Conservation (phyloP, 331 rosid species). For the Malus hybrid region DNA sequence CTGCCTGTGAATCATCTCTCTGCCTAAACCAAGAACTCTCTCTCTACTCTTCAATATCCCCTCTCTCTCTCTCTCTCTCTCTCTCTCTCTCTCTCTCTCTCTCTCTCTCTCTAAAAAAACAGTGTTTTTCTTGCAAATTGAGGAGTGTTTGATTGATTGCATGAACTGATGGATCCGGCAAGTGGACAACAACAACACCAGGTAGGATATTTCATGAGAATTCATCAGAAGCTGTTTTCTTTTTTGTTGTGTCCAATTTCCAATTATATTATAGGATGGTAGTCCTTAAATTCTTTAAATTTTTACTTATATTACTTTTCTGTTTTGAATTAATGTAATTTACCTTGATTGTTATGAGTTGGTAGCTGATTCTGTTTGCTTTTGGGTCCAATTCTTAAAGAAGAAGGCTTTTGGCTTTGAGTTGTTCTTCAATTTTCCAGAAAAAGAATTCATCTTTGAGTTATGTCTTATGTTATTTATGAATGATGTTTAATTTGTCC, state of each 20-base stretch:
- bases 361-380: not conserved
- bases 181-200: conserved; percentile 63
- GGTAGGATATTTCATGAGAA: conserved; percentile 31
- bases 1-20: conserved; percentile 5
- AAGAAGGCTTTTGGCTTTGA: not conserved
- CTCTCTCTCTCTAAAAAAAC: not conserved
- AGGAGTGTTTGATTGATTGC: not conserved
- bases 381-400: conserved; percentile 1
- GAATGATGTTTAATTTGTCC: not conserved
- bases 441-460: not conserved
- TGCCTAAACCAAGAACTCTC: not conserved
- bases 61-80: not conserved
- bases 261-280: too few relatives aligned
- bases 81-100: not conserved
- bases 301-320: not conserved
- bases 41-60: conserved; percentile 5
- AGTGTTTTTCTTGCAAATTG: conserved; percentile 2
- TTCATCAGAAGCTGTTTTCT: not conserved
- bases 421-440: not conserved
- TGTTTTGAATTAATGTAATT: too few relatives aligned
- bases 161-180: conserved; percentile 79
- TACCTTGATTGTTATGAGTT: not conserved
- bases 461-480: not conserved
- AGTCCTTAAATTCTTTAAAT: not conserved
- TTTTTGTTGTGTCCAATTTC: not conserved